These are phyloP conservation scores for Wickerhamomyces rabaulensis DNA, from an alignment of 805 yeast species.

Conservation along the genomic window DNA sequence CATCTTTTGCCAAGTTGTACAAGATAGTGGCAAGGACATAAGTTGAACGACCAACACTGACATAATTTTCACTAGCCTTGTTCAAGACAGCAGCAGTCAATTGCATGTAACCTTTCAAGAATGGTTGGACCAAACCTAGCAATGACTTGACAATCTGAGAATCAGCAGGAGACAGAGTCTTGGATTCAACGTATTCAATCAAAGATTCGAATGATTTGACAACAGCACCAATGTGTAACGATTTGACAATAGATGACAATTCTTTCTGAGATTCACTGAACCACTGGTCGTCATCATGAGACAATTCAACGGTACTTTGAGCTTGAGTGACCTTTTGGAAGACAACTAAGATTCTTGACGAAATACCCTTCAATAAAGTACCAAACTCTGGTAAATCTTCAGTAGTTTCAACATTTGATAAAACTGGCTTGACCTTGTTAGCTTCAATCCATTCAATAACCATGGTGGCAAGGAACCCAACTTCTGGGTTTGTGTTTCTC, in stretches of 20 bases:
- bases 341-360: constrained; percentile 57
- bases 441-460: constrained; percentile 41
- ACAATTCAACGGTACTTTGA: constrained; percentile 19
- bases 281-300: constrained; percentile 67
- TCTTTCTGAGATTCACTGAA: constrained; percentile 43
- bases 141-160: constrained; percentile 42
- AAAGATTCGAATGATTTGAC: constrained; percentile 30
- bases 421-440: neutral
- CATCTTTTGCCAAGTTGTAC: constrained; percentile 61
- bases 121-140: constrained; percentile 54
- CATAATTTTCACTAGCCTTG: constrained; percentile 44
- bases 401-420: neutral
- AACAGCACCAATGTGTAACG: constrained; percentile 37
- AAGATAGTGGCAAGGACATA: constrained; percentile 53
- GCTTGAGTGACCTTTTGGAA: constrained; percentile 48
- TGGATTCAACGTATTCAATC: constrained; percentile 28
- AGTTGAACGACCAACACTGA: constrained; percentile 54
- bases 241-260: constrained; percentile 35
- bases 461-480: constrained; percentile 44
- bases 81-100: constrained; percentile 40
- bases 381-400: constrained; percentile 37
- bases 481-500: constrained; percentile 26
- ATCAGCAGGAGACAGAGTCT: constrained; percentile 33
- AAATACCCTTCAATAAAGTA: constrained; percentile 40
- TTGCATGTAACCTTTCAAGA: constrained; percentile 52